phyloP scores from a whole-genome alignment of 768 basidiomycete species.

The Leucosporidium creatinivorum region DNA sequence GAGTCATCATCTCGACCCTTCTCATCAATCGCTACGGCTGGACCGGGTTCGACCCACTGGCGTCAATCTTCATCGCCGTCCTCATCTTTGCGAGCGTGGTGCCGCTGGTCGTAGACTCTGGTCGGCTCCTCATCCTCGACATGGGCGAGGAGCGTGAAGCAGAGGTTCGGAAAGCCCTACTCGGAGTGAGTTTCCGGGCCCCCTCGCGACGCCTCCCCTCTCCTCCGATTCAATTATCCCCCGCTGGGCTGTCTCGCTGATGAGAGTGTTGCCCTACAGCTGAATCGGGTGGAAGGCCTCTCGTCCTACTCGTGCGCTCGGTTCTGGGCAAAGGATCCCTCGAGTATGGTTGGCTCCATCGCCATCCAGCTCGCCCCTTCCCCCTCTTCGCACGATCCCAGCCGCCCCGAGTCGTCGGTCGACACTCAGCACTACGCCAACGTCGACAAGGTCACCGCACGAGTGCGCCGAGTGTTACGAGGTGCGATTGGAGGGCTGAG shows the following conservation, averaged over 20 bases:
- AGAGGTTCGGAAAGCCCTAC: slow-evolving; percentile 44
- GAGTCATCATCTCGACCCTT: slow-evolving; percentile 93
- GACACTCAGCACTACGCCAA: slow-evolving; percentile 52
- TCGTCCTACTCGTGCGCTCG: slow-evolving; percentile 70
- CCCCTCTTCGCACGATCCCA: slow-evolving; percentile 52
- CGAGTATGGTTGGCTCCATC: slow-evolving; percentile 78
- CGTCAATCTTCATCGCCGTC: slow-evolving; percentile 88
- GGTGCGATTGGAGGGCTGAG: slow-evolving; percentile 70
- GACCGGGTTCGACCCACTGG: slow-evolving; percentile 98
- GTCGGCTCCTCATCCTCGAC: slow-evolving; percentile 77
- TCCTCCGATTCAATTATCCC: no score
- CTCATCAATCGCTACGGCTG: slow-evolving; percentile 94
- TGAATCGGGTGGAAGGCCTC: slow-evolving; percentile 67
- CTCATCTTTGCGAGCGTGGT: slow-evolving; percentile 92
- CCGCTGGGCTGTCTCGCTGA: no score
- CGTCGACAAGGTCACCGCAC: slow-evolving; percentile 64
- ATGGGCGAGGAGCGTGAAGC: slow-evolving; percentile 51
- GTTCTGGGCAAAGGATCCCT: slow-evolving; percentile 94
- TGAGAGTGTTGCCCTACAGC: slow-evolving; percentile 45
- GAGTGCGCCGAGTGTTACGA: slow-evolving; percentile 66
- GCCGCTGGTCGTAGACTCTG: slow-evolving; percentile 89
- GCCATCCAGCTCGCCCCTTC: slow-evolving; percentile 76
- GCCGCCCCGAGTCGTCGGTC: slow-evolving; percentile 45
- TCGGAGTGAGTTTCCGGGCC: background rate
- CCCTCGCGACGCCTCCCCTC: background rate